These are phyloP conservation scores for Iris pallida DNA, from an alignment of 116 monocot species.

Conservation along the genomic window DNA sequence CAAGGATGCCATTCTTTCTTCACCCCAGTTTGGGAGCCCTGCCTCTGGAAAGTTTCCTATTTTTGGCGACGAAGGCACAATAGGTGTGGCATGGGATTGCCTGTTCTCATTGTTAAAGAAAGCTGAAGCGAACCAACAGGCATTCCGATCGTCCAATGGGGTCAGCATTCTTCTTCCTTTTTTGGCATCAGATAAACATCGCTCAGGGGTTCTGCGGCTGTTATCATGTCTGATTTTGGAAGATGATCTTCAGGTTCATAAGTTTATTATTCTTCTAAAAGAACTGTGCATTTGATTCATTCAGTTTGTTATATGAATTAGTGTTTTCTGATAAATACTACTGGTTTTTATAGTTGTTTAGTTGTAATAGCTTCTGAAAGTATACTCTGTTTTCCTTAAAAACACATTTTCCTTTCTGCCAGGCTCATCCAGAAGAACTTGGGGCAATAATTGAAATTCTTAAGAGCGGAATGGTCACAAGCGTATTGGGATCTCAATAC, in stretches of 20 bases:
- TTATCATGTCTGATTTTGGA: constrained; percentile 85
- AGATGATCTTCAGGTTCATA: constrained; percentile 79
- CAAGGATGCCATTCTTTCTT: constrained; percentile 86
- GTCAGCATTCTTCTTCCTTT: constrained; percentile 73
- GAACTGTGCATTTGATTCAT: too few relatives aligned
- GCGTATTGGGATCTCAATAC: constrained; percentile 66
- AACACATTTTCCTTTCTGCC: constrained; percentile 12
- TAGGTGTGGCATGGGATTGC: constrained; percentile 87
- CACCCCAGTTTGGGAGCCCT: constrained; percentile 52
- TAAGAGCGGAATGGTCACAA: constrained; percentile 93
- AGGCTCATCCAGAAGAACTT: constrained; percentile 93
- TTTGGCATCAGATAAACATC: constrained; percentile 79
- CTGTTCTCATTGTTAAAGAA: constrained; percentile 81
- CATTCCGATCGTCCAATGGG: constrained; percentile 79
- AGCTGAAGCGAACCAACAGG: constrained; percentile 81
- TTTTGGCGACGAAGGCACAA: constrained; percentile 84
- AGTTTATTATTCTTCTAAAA: neutral
- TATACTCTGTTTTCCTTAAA: neutral
- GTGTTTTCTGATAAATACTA: too few relatives aligned
- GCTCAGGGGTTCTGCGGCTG: constrained; percentile 74
- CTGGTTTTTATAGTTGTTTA: too few relatives aligned
- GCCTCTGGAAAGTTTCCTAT: constrained; percentile 55
- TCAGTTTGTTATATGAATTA: too few relatives aligned
- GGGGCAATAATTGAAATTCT: constrained; percentile 82
- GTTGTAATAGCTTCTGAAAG: too few relatives aligned